Evolutionary conservation across 345 rosid genomes (phyloP), one percentile per base, ranked within the genome.

Genomic region (Excoecaria cochinchinensis): DNA sequence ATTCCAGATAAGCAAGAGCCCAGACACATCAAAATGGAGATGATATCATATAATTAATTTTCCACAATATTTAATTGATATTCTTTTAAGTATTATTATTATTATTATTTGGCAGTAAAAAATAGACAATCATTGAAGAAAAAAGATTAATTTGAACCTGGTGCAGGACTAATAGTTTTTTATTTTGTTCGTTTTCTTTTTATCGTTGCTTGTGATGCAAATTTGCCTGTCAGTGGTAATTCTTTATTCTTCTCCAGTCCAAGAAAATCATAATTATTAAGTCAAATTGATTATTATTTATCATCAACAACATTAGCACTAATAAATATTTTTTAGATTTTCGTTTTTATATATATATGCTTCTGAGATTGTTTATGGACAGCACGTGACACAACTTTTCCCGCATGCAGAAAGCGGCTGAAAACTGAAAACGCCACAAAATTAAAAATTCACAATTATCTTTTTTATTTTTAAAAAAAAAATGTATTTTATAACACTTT

Each of bases 121-220:
- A 74, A 62, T 74, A 40, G 42, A 84, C 84, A 85, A 89, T 91
- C 80, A 89, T 87, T 88, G 86, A 77, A 73, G 72, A 87, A 74
- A 89, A 91, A 89, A 91, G 94, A 86, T 77, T 77, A 59, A 76
- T 73, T 91, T 87, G 85, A 87, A 81, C 90, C 82, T 25, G 68
- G 79, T 86, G 79, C 78, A 56, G 73, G 72, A 69, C 38, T 57
- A 11, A 77, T 60, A 74, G 76, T 52, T 57, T 61, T 21, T 66
- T 31, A 31, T 31, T 31, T 31, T 31, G 2, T 31, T 2, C 31
- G 2, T 31, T 31, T 8, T 13, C 3, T 1, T 24, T 47, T 64
- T 67, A 44, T 38, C 22, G 80, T 83, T 84, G 87, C 85, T 78
- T 80, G 80, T 19, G 81, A 79, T 77, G 79, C 82, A 83, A 84